Base-by-base conservation (phyloP, 2,329 filamentous ascomycete genomes). In the Colletotrichum sp. region DNA sequence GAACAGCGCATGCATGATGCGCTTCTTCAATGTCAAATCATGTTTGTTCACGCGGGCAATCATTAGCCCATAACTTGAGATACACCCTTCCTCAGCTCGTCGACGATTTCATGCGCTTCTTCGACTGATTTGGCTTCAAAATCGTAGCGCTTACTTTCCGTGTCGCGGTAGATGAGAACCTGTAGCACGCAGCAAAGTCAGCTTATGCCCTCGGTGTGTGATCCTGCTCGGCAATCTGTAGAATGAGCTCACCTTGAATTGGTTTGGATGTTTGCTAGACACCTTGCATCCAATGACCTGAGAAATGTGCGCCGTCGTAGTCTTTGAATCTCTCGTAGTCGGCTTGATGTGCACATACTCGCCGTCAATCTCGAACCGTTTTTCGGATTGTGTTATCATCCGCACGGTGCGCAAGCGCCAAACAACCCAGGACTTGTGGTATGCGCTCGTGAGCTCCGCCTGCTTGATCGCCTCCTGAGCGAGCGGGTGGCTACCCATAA, bases 281-380 rank as follows among this genome's bases (percentile, higher is more conserved):
- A 96, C 93, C 83, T 96, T 96, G 82, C 94, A 95, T 4, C 95
- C 95, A 19, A 98, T 91, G 8, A 97, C 94, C 72, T 94, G 94
- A 80, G 92, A 94, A 82, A 96, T 96, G 80, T 96, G 94, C 64
- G 96, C 94, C 55, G 94, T 95, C 4, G 94, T 96, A 39, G 92
- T 94, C 86, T 95, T 96, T 44, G 91, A 91, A 71, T 88, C 89
- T 27, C 88, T 89, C 72, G 93, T 92, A 3, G 91, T 89, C 30
- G 95, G 94, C 90, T 95, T 93, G 80, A 98, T 95, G 84, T 96
- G 94, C 77, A 98, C 92, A 83, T 96, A 97, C 82, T 98, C 95
- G 75, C 94, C 94, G 80, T 96, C 95, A 78, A 98, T 95, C 63
- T 94, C 92, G 57, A 97, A 87, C 12, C 95, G 91, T 74, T 94